Evolutionary conservation across 1,139 yeast species (phyloP), one percentile per base, ranked within the genome.

Genomic region (Blastobotrys serpentis): DNA sequence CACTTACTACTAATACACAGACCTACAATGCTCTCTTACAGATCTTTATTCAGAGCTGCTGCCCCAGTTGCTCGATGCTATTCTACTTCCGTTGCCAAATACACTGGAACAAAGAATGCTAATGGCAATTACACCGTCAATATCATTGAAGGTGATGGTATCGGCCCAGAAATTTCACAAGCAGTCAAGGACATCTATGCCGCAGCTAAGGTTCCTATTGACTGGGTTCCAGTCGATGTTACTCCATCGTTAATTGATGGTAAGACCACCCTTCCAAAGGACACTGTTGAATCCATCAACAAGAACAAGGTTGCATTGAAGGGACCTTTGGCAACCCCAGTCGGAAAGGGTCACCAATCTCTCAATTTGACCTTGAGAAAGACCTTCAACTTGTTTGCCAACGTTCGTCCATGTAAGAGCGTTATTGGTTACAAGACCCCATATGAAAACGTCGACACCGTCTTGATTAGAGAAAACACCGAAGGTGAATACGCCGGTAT

Each of bases 401-500:
- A 92, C 71, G 95, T 92, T 55, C 87, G 98, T 76, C 98, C 98
- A 48, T 94, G 98, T 73, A 85, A 85, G 74, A 85, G 95, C 51
- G 81, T 92, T 61, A 86, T 79, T 57, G 98, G 98, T 62, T 92
- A 80, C 81, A 80, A 90, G 72, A 92, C 98, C 56, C 95, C 97
- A 44, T 92, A 90, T 76, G 85, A 87, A 63, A 79, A 87, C 69
- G 97, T 92, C 58, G 95, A 92, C 74, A 85, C 96, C 56, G 97
- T 92, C 46, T 79, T 92, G 67, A 89, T 92, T 71, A 88, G 98
- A 79, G 98, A 92, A 76, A 92, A 92, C 81, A 92, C 98, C 62
- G 98, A 92, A 75, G 98, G 98, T 74, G 98, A 92, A 75, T 92
- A 92, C 77, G 89, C 97, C 39, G 98, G 98, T 74, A 90, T 92